A percentile compares a stretch with the other conserved stretches of the same genome.
Evolutionary conservation across 768 basidiomycete species (phyloP).

Genomic region (Termitomyces sp.): DNA sequence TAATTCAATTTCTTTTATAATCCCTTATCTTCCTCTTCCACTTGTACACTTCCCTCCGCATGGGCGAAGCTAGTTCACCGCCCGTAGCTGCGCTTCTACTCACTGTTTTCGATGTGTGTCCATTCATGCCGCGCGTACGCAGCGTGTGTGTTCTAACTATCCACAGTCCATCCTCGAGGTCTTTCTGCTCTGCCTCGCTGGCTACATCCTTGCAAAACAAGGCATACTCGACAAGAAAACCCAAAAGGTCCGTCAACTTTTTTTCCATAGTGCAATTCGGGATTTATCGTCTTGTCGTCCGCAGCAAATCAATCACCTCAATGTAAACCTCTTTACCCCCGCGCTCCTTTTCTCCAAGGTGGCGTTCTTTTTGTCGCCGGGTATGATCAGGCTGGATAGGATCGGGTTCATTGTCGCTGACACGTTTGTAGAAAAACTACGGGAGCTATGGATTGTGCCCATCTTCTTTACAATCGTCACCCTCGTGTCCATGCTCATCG

Average conservation of each 20-base stretch:
- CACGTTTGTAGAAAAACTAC: slow-evolving; percentile 57
- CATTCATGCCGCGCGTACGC: not conserved
- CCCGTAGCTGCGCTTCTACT: slow-evolving; percentile 47
- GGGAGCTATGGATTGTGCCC: slow-evolving; percentile 83
- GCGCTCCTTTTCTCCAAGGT: slow-evolving; percentile 92
- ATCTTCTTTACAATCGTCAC: slow-evolving; percentile 84
- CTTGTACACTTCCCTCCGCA: not conserved
- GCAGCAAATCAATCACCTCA: slow-evolving; percentile 77
- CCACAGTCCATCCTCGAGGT: slow-evolving; percentile 87
- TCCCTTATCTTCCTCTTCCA: not conserved
- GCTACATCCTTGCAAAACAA: slow-evolving; percentile 73
- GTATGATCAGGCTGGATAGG: slow-evolving; percentile 32
- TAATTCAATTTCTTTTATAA: not conserved
- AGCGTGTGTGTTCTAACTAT: not conserved
- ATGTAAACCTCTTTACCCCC: slow-evolving; percentile 87
- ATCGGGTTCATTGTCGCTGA: not conserved
- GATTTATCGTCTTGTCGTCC: not conserved
- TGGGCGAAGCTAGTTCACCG: slow-evolving; percentile 3
- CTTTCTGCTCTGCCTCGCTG: slow-evolving; percentile 80
- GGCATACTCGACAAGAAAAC: slow-evolving; percentile 88
- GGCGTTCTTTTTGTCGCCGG: slow-evolving; percentile 85
- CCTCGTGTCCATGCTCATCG: slow-evolving; percentile 63
- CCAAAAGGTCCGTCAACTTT: slow-evolving; percentile 62
- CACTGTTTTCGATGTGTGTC: slow-evolving; percentile 57
- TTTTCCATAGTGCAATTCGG: not conserved